phyloP scores from a whole-genome alignment of 805 yeast genomes.

The Saturnispora mendoncae region DNA sequence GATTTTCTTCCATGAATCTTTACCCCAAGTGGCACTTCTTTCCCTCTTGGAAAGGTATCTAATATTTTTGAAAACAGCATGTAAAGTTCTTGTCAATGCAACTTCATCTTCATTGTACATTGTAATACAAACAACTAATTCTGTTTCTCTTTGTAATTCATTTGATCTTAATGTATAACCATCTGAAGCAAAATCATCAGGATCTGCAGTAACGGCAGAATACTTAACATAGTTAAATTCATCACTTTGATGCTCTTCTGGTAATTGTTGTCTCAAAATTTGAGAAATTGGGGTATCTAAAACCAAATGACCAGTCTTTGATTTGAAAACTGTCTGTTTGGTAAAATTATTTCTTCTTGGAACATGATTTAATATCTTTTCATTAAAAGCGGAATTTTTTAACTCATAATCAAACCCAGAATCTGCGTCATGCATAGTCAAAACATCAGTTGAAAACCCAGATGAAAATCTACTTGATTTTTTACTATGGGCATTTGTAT shows the following conservation, averaged over 20 bases:
- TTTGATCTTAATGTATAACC: constrained; percentile 86
- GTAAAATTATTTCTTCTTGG: constrained; percentile 31
- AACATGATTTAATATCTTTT: constrained; percentile 19
- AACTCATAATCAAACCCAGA: constrained; percentile 17
- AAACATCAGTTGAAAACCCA: constrained; percentile 19
- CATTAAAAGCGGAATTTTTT: constrained; percentile 10
- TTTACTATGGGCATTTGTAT: constrained; percentile 12
- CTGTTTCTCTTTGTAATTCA: constrained; percentile 84
- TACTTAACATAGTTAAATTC: constrained; percentile 95
- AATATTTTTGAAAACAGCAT: constrained; percentile 87
- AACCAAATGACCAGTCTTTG: constrained; percentile 75
- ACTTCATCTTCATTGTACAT: constrained; percentile 96
- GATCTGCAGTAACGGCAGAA: constrained; percentile 92
- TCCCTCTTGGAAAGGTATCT: constrained; percentile 78
- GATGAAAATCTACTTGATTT: constrained; percentile 13
- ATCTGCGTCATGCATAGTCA: constrained; percentile 16
- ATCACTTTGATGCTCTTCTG: constrained; percentile 70
- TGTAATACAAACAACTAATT: constrained; percentile 83
- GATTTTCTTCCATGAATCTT: constrained; percentile 93
- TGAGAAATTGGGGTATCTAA: constrained; percentile 93
- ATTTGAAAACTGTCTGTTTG: constrained; percentile 54
- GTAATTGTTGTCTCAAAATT: constrained; percentile 73
- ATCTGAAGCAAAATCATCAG: constrained; percentile 68
- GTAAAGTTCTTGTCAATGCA: constrained; percentile 86
- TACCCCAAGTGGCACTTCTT: constrained; percentile 87